Evolutionary conservation across 2,329 filamentous ascomycete species (phyloP), one percentile per base, ranked within the genome.

Genomic region (Fusarium sp.): DNA sequence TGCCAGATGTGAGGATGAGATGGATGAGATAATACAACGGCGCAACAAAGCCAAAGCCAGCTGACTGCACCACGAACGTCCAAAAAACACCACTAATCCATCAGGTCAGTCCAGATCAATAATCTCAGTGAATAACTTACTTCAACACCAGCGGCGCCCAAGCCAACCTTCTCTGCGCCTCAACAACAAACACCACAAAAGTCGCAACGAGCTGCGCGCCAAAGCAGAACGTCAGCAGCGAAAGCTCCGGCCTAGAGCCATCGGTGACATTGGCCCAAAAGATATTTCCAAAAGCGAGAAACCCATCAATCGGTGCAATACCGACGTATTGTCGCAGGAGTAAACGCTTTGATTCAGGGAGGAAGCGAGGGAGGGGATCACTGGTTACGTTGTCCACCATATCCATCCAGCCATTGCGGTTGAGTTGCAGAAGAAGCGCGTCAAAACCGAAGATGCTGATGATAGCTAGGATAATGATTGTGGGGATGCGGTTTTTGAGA

Each of bases 191-290:
- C 11, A 75, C 54, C 18, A 55, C 39, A 11, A 74, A 64, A n/a
- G 64, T 53, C 4, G 62, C 18, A 15, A 69, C 45, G 2, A 73
- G 21, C 63, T 75, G 73, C 4, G 57, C 59, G 0, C 46, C 73
- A 33, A 75, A 75, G n/a, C 55, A 63, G 17, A 73, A 58, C 6
- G 42, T 52, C 17, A 70, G 68, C 20, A 75, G 50, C 20, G 69
- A 69, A 17, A 73, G 36, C 40, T 66, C 68, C 0, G 72, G 72
- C 14, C 56, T 55, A 11, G 71, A 73, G 0, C 71, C 71, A 58
- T 75, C 72, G 0, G 53, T 57, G 9, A 72, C 64, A 27, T 69
- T 66, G 7, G 65, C 63, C 62, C 69, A 75, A 29, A 75, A 52
- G 13, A 72, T 41, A 20, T 75, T 73, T 4, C 49, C 41, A 25